These are phyloP conservation scores for Phytophthora palmivora DNA, from an alignment of 352 stramenopile genomes.

Conservation along the genomic window DNA sequence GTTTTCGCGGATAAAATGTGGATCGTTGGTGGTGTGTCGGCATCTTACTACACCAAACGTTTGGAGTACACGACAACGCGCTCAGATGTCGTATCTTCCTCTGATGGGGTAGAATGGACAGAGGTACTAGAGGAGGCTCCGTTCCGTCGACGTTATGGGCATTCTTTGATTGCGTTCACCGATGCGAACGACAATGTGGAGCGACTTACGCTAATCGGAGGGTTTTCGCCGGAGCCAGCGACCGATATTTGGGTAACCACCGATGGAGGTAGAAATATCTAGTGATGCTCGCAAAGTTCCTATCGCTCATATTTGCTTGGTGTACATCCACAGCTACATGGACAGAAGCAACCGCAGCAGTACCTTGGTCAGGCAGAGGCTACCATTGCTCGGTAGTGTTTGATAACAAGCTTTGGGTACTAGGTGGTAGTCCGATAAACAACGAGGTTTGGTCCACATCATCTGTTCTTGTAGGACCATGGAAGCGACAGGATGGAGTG, in stretches of 20 bases:
- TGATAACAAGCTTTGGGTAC: conserved; percentile 61
- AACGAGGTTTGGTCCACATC: conserved; percentile 82
- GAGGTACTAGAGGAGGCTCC: conserved; percentile 77
- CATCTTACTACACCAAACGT: no score
- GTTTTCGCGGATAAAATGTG: no score
- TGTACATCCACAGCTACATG: conserved; percentile 44
- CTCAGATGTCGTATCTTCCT: no score
- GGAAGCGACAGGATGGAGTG: conserved; percentile 52
- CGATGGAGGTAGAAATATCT: conserved; percentile 70
- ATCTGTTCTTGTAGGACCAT: conserved; percentile 61
- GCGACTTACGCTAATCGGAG: conserved; percentile 65
- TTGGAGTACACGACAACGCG: no score
- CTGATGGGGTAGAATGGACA: conserved; percentile 67
- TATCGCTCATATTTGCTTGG: conserved; percentile 1
- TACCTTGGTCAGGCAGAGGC: conserved; percentile 66
- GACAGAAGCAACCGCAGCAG: conserved; percentile 37
- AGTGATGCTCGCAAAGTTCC: background rate
- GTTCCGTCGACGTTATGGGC: conserved; percentile 77
- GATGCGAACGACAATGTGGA: conserved; percentile 58
- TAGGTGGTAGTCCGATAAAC: conserved; percentile 82
- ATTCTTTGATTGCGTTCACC: conserved; percentile 69
- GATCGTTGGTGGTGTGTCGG: no score
- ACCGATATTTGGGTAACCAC: conserved; percentile 77
- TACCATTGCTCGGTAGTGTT: conserved; percentile 82
- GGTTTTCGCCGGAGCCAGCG: conserved; percentile 79